Evolutionary conservation across 2,329 filamentous ascomycete genomes (phyloP), one percentile per base, ranked within the genome.

Genomic region (Cordyceps javanica): DNA sequence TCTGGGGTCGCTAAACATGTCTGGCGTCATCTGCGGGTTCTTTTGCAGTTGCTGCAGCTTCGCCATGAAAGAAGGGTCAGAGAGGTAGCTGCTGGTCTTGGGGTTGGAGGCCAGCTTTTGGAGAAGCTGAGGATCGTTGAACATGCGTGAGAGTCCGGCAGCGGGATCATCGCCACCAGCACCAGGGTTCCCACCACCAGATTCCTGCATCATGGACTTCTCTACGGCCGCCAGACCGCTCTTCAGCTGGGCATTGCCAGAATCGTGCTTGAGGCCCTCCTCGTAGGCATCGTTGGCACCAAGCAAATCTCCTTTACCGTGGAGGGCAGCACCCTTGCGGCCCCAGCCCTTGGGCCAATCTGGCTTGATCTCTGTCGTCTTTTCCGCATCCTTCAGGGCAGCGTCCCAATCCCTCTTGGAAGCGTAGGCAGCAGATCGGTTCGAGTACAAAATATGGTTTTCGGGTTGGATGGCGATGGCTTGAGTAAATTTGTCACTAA

Each of bases 271-370:
- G 65, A 97, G 79, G n/a, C 93, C 94, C 71, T 95, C 84, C 69
- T 96, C 89, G 72, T 95, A 99, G 23, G 95, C 91, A 67, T 97
- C 91, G 62, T 88, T 83, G 34, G 94, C 91, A 49, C 85, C 89
- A 51, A 94, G 78, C 23, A 97, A 81, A 70, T 99, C 91, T 53
- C 92, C 90, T 60, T 87, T 78, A 46, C 94, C 94, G 72, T 96
- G 94, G 34, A 92, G 81, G 57, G 94, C 94, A 62, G 91, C 88
- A 64, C 93, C 94, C 73, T 97, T 97, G 60, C 94, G 87, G 59
- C 89, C 88, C 88, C 91, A 97, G 64, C 94, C 94, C 77, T 97
- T 97, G 60, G 91, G 86, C 94, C 94, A 99, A 79, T 97, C 94
- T 13, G 93, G 89, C 81, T 99, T 97, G 72, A 99, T 79, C 75